phyloP scores from a whole-genome alignment of 352 stramenopile species.

The Lagenidium sp. region DNA sequence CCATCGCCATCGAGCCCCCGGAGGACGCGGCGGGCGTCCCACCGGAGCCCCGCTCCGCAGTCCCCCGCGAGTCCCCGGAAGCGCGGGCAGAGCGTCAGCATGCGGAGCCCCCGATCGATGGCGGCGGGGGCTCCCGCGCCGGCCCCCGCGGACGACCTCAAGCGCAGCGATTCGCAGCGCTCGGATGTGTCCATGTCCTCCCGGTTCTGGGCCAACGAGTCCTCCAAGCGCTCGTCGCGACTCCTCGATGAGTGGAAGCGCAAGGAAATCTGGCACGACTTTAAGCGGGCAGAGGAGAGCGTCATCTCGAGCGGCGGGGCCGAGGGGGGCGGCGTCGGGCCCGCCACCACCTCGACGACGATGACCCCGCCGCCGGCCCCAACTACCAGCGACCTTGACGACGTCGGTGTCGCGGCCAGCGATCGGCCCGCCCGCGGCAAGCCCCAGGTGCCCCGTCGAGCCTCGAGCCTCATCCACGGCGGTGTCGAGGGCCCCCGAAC shows the following conservation, averaged over 20 bases:
- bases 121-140: no score
- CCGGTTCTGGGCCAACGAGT: slow-evolving; percentile 27
- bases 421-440: no score
- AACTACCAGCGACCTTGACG: neutral
- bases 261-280: slow-evolving; percentile 68
- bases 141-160: no score
- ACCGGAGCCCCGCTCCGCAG: neutral
- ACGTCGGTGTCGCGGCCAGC: no score
- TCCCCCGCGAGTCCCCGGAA: neutral
- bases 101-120: neutral
- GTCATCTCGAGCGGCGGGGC: slow-evolving; percentile 6
- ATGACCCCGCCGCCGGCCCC: no score
- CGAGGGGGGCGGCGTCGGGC: neutral
- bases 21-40: no score
- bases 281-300: slow-evolving; percentile 56
- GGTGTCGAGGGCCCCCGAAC: neutral
- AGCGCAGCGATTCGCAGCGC: neutral
- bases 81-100: slow-evolving; percentile 4
- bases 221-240: slow-evolving; percentile 29
- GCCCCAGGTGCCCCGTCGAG: no score
- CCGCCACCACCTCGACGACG: neutral
- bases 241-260: slow-evolving; percentile 62
- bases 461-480: neutral
- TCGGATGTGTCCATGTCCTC: slow-evolving; percentile 15
- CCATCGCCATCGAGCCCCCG: neutral